Evolutionary conservation across 176 grass and related monocot genomes (phyloP), one percentile per base, ranked within the genome.

Genomic region (Eremochloa ophiuroides): DNA sequence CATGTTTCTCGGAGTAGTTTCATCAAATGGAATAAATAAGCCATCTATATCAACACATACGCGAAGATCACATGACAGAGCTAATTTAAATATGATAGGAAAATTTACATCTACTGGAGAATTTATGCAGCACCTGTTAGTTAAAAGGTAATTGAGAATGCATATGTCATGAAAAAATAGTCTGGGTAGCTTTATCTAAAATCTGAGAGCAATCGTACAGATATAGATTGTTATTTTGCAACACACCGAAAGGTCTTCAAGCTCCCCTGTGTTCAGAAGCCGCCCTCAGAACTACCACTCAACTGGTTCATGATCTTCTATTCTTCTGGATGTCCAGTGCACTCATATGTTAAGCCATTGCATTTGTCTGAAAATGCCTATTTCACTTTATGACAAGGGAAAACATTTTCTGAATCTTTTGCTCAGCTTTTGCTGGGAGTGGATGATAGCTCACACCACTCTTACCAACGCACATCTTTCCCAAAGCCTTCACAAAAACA

Each of bases 371-470:
- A 61, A 61, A 53, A 27, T 81, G 62, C 34, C 4, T 22, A 4
- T 56, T 28, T 64, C 7, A 71, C 76, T 66, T 66, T 55, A 20
- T 58, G 4, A 42, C 58, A 85, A 44, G 4, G 60, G 17, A 37
- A 85, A 53, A 29, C 22, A 63, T 28, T 40, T 66, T 77, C 34
- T 65, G 22, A 71, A 85, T 38, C 43, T 66, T 28, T 26, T 40
- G 35, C 8, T 16, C 12, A 28, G 66, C 58, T 58, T 58, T 48
- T 81, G 12, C 37, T 39, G 2, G 16, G 73, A 73, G 66, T 86
- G 58, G 37, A 47, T 65, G 44, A 77, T 76, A n/a, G 50, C 66
- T 73, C 73, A 78, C 28, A 73, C 23, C 87, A 89, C 73, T 86
- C 43, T 28, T 61, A 67, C 65, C 10, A 20, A 39, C 40, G 34